Evolutionary conservation across 352 stramenopile species (phyloP), one percentile per base, ranked within the genome.

Genomic region (Globisporangium carolinianum): DNA sequence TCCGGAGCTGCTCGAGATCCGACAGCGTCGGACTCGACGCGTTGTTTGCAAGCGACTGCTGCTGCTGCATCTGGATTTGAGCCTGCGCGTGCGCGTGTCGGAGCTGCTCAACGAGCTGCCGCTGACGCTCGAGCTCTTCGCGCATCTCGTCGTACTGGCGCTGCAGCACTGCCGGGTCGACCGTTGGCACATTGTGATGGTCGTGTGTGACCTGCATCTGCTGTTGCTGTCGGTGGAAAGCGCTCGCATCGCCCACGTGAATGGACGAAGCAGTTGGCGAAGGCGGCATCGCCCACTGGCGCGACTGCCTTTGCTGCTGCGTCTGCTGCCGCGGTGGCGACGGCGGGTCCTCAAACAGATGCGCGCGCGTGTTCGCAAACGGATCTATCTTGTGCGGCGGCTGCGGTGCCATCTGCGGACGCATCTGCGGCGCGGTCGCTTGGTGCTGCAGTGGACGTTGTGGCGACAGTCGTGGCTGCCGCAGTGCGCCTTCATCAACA

Each of bases 131-230:
- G 4, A 87, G 66, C 52, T 87, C 77, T 38, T 75, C 62, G 4
- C 66, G 67, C 57, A 87, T 78, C 50, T 82, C 68, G 43, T 84
- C 64, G 50, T 87, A 87, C 60, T 86, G 73, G 1, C 66, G 71
- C 32, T 74, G 59, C 24, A 87, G 60, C 18, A 51, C 24, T 0
- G 41, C 51, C 2, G 59, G 43, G 24, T 77, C 66, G 5, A 73
- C 35, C 14, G 47, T 41, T 37, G 54, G 53, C n/a, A 43, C 1
- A 17, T 15, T 14, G 37, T n/a, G 12, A 32, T 7, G 12, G 39
- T 18, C 15, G 42, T 24, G 11, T 7, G 5, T 47, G 11, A 5
- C 42, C 42, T 17, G 42, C 42, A 11, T 47, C 42, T n/a, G 11
- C n/a, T 47, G 42, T 17, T 47, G 42, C 11, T 47, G 42, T 24